Percentiles rank a stretch among this genome's conserved stretches.
These are phyloP conservation scores for Zizania latifolia DNA, from an alignment of 176 grass and related monocot genomes.

Conservation along the genomic window DNA sequence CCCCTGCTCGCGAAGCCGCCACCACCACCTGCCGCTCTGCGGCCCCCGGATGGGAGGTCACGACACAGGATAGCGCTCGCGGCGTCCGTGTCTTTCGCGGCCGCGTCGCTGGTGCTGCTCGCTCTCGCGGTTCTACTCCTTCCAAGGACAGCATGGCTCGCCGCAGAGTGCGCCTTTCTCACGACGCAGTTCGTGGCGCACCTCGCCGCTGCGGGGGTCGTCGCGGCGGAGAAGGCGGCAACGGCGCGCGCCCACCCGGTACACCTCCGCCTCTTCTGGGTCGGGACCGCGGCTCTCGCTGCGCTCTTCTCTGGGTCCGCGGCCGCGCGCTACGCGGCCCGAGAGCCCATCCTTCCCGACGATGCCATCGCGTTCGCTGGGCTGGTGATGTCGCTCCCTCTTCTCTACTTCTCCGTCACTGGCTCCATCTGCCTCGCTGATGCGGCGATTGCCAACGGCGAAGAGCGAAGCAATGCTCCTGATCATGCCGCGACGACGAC, in stretches of 20 bases:
- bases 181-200: conserved; percentile 38
- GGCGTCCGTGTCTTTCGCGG: conserved; percentile 14
- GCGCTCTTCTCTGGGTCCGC: conserved; percentile 19
- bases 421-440: conserved; percentile 10
- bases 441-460: neutral
- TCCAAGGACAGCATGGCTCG: neutral
- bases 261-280: conserved; percentile 52
- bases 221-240: conserved; percentile 29
- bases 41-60: neutral
- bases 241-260: neutral
- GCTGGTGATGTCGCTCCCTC: conserved; percentile 32
- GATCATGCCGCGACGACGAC: neutral
- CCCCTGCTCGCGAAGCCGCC: conserved; percentile 32
- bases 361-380: conserved; percentile 39
- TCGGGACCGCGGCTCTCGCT: conserved; percentile 1
- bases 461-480: neutral
- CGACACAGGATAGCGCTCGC: conserved; percentile 27
- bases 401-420: conserved; percentile 19
- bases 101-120: conserved; percentile 31
- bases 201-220: conserved; percentile 17
- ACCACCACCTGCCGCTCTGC: neutral
- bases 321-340: conserved; percentile 10
- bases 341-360: conserved; percentile 19
- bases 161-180: conserved; percentile 39
- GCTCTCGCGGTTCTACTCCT: conserved; percentile 6